phyloP scores from a whole-genome alignment of 768 basidiomycete genomes.

The Leccinum ochraceum region DNA sequence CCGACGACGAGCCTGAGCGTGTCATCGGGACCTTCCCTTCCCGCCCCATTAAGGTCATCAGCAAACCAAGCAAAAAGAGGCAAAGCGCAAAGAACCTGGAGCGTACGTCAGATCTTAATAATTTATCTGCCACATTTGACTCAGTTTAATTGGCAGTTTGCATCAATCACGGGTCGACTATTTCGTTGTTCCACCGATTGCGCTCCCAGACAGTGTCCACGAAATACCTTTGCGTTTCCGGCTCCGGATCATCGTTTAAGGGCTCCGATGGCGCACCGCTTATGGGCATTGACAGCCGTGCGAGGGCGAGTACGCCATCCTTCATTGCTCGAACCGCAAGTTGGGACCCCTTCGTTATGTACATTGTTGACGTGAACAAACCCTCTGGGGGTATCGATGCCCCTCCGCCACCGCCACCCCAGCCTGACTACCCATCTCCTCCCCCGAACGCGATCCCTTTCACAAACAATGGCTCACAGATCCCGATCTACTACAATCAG shows the following conservation, averaged over 20 bases:
- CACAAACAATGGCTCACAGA: constrained; percentile 79
- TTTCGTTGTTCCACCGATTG: constrained; percentile 94
- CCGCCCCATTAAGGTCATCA: constrained; percentile 97
- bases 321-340: constrained; percentile 89
- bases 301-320: constrained; percentile 72
- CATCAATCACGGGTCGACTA: constrained; percentile 93
- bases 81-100: constrained; percentile 93
- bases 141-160: constrained; percentile 57
- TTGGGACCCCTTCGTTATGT: constrained; percentile 97
- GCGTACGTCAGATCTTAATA: constrained; percentile 51
- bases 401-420: constrained; percentile 78
- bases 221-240: constrained; percentile 94
- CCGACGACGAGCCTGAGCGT: constrained; percentile 79
- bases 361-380: constrained; percentile 92
- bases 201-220: constrained; percentile 96
- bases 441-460: constrained; percentile 90
- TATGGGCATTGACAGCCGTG: constrained; percentile 75
- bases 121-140: constrained; percentile 13
- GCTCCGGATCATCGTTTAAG: constrained; percentile 88
- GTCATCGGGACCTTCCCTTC: constrained; percentile 89
- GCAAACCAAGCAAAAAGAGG: constrained; percentile 97
- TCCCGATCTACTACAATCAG: constrained; percentile 95
- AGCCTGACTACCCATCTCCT: constrained; percentile 88
- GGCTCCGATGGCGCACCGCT: constrained; percentile 90
- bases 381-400: constrained; percentile 76